Conservation (phyloP, 768 basidiomycete species). For the Mycena capillaripes region DNA sequence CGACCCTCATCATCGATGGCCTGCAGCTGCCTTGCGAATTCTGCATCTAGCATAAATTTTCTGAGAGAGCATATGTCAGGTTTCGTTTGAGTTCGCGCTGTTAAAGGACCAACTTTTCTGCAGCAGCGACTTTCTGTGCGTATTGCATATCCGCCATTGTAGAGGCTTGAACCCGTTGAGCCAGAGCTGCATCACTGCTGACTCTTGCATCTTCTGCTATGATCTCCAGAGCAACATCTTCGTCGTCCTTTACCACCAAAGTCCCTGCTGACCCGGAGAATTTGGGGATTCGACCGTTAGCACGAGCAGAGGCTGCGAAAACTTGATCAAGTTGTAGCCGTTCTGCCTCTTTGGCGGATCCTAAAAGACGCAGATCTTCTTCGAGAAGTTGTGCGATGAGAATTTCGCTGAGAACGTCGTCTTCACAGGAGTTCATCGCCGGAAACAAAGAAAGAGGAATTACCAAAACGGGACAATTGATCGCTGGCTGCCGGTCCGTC, state of each 20-base stretch:
- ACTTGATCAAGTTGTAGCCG: conserved; percentile 49
- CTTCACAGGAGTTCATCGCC: conserved; percentile 23
- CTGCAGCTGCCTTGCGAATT: conserved; percentile 52
- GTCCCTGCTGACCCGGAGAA: conserved; percentile 10
- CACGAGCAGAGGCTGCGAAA: conserved; percentile 43
- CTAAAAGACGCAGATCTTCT: conserved; percentile 44
- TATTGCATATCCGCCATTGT: conserved; percentile 46
- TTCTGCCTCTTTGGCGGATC: conserved; percentile 47
- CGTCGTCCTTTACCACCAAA: conserved; percentile 36
- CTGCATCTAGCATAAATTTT: conserved; percentile 51
- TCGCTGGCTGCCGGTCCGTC: background rate
- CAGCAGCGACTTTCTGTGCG: conserved; percentile 54
- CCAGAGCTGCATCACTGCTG: conserved; percentile 48
- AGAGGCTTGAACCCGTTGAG: conserved; percentile 47
- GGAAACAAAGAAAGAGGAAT: background rate
- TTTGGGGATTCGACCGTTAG: conserved; percentile 42
- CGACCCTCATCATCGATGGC: conserved; percentile 44
- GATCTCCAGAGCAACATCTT: conserved; percentile 44
- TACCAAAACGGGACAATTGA: background rate
- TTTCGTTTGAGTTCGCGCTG: background rate
- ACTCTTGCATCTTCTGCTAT: conserved; percentile 45
- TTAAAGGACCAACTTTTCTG: conserved; percentile 39
- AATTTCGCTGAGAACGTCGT: conserved; percentile 46
- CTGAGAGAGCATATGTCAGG: conserved; percentile 28
- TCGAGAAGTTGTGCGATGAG: conserved; percentile 52